A percentile compares a stretch with the other conserved stretches of the same genome.
These are phyloP conservation scores for Monascus purpureus DNA, from an alignment of 495 filamentous ascomycete species.

Conservation along the genomic window DNA sequence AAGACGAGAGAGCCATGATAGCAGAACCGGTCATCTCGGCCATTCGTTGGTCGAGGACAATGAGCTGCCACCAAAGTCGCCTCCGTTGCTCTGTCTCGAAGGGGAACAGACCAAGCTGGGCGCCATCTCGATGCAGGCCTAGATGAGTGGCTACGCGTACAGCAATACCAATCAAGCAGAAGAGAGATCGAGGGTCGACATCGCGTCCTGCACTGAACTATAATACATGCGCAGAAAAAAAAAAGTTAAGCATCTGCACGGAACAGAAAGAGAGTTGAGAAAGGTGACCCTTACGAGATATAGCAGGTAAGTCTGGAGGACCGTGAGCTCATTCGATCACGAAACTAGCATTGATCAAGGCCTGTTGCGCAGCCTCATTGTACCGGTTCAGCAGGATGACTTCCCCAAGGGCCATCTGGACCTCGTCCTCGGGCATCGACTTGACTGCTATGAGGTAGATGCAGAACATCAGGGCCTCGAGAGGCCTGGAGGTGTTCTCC, in stretches of 20 bases:
- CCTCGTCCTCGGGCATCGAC: conserved; percentile 31
- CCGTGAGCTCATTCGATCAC: no score
- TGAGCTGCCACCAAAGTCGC: conserved; percentile 60
- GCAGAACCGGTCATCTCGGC: conserved; percentile 51
- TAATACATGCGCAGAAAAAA: no score
- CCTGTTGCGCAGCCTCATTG: conserved; percentile 55
- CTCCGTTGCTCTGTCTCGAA: conserved; percentile 58
- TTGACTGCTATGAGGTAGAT: conserved; percentile 58
- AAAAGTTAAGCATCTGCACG: no score
- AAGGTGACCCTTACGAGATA: no score
- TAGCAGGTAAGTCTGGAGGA: no score
- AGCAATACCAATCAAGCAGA: conserved; percentile 46
- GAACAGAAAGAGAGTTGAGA: no score
- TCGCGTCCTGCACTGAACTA: no score
- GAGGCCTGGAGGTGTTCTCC: conserved; percentile 23
- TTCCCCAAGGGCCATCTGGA: conserved; percentile 5
- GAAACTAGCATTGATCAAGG: conserved; percentile 54
- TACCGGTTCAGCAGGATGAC: conserved; percentile 39
- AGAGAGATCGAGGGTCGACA: conserved; percentile 40
- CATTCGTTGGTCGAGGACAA: conserved; percentile 47
- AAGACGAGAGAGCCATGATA: conserved; percentile 34
- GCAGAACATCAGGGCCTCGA: conserved; percentile 54
- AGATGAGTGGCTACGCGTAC: conserved; percentile 53
- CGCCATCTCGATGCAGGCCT: conserved; percentile 40
- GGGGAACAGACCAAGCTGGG: conserved; percentile 43